These are phyloP conservation scores for Brassica juncea DNA, from an alignment of 345 rosid species.

Conservation along the genomic window DNA sequence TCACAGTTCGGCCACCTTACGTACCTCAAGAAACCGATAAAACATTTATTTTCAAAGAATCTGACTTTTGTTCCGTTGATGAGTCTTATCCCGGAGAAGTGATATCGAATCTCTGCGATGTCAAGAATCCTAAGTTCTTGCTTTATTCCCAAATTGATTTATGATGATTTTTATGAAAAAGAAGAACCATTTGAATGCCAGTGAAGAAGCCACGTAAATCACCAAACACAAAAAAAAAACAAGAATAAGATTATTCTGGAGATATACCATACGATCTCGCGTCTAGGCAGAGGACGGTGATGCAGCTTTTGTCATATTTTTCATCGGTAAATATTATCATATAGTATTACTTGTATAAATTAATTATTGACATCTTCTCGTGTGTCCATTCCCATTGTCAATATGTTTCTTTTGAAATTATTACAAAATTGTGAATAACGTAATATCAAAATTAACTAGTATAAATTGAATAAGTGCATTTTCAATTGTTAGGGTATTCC, in stretches of 20 bases:
- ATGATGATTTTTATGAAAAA: constrained; percentile 5
- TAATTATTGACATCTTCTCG: background rate
- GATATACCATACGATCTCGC: constrained; percentile 31
- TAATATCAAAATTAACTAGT: background rate
- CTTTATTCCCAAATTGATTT: constrained; percentile 28
- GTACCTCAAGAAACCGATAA: background rate
- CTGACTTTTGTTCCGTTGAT: background rate
- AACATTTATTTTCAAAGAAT: background rate
- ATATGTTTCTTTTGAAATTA: background rate
- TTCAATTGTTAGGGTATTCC: background rate
- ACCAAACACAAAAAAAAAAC: background rate
- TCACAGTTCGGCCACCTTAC: constrained; percentile 2
- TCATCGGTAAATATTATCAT: background rate
- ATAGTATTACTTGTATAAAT: background rate
- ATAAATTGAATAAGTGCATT: background rate
- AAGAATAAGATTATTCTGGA: constrained; percentile 25
- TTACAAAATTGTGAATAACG: background rate
- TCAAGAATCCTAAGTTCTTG: constrained; percentile 18
- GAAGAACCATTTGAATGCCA: background rate
- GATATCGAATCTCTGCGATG: constrained; percentile 20
- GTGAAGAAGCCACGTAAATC: constrained; percentile 30
- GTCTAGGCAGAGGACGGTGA: constrained; percentile 9
- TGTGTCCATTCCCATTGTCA: background rate
- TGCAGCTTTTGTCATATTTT: constrained; percentile 13
- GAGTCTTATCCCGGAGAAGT: constrained; percentile 19